Evolutionary conservation across 208 protist genomes (phyloP), one percentile per base, ranked within the genome.

Genomic region (Acanthamoeba pearcei): DNA sequence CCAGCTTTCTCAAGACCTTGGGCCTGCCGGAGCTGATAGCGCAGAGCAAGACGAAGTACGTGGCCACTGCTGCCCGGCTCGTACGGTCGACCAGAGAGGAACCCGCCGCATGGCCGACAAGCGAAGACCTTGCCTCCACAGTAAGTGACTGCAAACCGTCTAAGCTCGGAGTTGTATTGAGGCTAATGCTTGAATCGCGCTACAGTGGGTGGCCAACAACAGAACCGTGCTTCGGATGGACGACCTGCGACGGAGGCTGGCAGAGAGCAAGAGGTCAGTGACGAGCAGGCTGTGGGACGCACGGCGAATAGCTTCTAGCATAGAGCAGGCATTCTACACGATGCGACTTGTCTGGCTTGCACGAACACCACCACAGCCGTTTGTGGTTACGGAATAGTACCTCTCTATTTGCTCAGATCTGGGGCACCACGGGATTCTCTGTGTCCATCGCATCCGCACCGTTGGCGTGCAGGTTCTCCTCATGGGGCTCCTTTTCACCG

Each of bases 351-450:
- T 83, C 15, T 53, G 32, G 42, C 42, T 83, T 2, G 70, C 74
- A 53, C 38, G 10, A 12, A 83, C 42, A 27, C 5, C 35, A 46
- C 74, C 74, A 27, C 42, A 83, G 42, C 10, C 42, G 42, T 83
- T 78, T 78, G 74, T 83, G 42, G 74, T 83, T 27, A 55, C 74
- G 6, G 74, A 83, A 83, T 49, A 46, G 60, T 66, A 66, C 60
- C 60, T 66, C 0, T 66, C 24, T 17, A 10, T 66, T 22, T 66
- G 60, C 60, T 66, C 24, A 66, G 60, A 2, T 66, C n/a, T 10
- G 64, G 8, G 64, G n/a, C 64, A 72, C 64, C 13, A 27, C 22
- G 60, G 60, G 60, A n/a, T 74, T 74, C 8, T 74, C 66, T n/a
- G 35, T 38, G 29, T 74, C 66, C 66, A 74, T 74, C 66, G 29